Percentiles rank a stretch among this genome's conserved stretches.
Evolutionary conservation across 768 basidiomycete genomes (phyloP).

Genomic region (Xerocomellus intermedius): DNA sequence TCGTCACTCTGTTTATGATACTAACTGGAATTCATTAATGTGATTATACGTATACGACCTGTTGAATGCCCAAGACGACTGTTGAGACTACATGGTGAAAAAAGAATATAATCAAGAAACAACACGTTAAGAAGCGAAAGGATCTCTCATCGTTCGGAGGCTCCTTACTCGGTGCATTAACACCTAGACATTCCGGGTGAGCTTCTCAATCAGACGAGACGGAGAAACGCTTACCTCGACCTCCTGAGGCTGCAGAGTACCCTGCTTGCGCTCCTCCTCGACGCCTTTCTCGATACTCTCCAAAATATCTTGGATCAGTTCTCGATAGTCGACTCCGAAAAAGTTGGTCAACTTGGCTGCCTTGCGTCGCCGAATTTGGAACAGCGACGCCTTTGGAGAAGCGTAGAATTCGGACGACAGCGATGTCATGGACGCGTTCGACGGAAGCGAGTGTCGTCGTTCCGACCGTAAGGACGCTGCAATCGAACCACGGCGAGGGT

Average conservation of each 20-base stretch:
- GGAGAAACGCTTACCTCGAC: slow-evolving; percentile 56
- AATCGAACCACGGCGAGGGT: slow-evolving; percentile 30
- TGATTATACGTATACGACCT: slow-evolving; percentile 14
- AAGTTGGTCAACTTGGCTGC: slow-evolving; percentile 86
- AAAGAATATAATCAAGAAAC: slow-evolving; percentile 3
- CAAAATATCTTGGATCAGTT: slow-evolving; percentile 72
- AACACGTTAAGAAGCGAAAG: slow-evolving; percentile 6
- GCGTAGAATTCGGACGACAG: slow-evolving; percentile 49
- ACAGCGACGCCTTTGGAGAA: slow-evolving; percentile 41
- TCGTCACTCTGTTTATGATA: neutral
- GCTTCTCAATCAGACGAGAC: neutral
- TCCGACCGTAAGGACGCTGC: slow-evolving; percentile 50
- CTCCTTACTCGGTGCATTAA: slow-evolving; percentile 38
- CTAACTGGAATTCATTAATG: slow-evolving; percentile 22
- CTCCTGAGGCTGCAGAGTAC: slow-evolving; percentile 65
- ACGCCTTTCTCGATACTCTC: slow-evolving; percentile 79
- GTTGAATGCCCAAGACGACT: slow-evolving; percentile 4
- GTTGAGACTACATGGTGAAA: neutral
- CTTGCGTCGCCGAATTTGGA: slow-evolving; percentile 68
- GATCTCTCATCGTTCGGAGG: slow-evolving; percentile 27
- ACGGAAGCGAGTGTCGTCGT: slow-evolving; percentile 69
- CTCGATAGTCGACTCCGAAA: slow-evolving; percentile 84
- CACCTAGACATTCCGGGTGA: slow-evolving; percentile 40
- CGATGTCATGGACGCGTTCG: slow-evolving; percentile 59
- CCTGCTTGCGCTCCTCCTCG: slow-evolving; percentile 63